Evolutionary conservation across 2,329 filamentous ascomycete species (phyloP), one percentile per base, ranked within the genome.

Genomic region (Botrytis fabae): DNA sequence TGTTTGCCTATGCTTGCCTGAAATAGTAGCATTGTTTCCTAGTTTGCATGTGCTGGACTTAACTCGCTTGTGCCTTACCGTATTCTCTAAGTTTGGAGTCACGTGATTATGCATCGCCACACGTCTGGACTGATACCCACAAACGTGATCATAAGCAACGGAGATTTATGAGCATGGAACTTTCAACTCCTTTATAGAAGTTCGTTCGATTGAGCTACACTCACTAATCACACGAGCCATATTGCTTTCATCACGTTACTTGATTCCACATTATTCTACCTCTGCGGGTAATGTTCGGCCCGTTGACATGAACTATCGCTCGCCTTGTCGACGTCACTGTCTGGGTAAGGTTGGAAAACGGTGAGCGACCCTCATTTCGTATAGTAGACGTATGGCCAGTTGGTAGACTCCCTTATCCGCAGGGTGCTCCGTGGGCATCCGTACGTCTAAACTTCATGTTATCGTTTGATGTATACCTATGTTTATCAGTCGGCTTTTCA

Each of bases 1-100:
- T 42, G 65, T 69, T 69, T 57, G 65, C 65, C 16, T 54, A 32
- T 57, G 65, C 38, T 44, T 57, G 48, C 48, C 65, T 42, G 65
- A 57, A 44, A 54, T 54, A 25, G n/a, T 57, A 28, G 51, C 20
- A n/a, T 40, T n/a, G 61, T 42, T 61, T 40, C 25, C 35, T 59
- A 59, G 57, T 35, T 35, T 59, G 57, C n/a, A 51, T n/a, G 63
- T 51, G 48, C 40, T 68, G 25, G 48, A 42, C 32, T 40, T 22
- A 42, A 68, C 22, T 54, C 64, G 64, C 48, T 68, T 68, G 48
- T 68, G 65, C 65, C 35, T 57, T 42, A 48, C 65, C 38, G 65
- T 32, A 54, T 28, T 66, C n/a, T 64, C 28, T 46, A 22, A 16
- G 9, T 28, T 40, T 28, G 10, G 4, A 2, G 9, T 69, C 65